Evolutionary conservation across 257 asterid genomes (phyloP), one percentile per base, ranked within the genome.

Genomic region (Solanum tacnaense): DNA sequence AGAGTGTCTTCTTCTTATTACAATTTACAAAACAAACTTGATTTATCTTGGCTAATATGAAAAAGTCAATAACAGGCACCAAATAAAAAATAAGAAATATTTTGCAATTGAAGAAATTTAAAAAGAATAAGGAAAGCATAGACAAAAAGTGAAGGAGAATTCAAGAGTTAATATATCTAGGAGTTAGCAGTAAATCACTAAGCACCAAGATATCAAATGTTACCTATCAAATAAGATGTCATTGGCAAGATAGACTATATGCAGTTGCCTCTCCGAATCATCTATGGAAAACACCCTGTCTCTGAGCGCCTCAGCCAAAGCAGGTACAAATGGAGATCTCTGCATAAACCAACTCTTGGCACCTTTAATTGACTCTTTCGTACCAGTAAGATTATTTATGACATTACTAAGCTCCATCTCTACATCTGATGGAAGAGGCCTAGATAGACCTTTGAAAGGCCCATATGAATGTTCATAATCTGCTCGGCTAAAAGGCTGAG

Each of bases 281-380:
- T 97, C 99, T 85, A 96, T 85, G 12, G 98, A 87, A 78, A 93
- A 92, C 70, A 96, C 94, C 91, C 95, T 92, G 89, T 97, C 98
- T 29, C 96, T 96, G 68, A 97, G 96, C 71, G 98, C 98, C 94
- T 97, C 99, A 27, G 98, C 98, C 88, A 96, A 90, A 56, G 92
- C 94, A 13, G 96, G 95, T 86, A 91, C 89, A 88, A 95, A 97
- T 79, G 98, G 93, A 87, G 98, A 89, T 91, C 98, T 92, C 91
- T 97, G 99, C 97, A 97, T 97, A 92, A 97, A 97, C 99, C 99
- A 97, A 87, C 93, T 93, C 93, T 97, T 97, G 38, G 99, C 98
- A 89, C 98, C 93, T 93, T 96, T 97, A 74, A 97, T 97, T 0
- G 99, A 97, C 93, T 97, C 99, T 90, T 97, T 97, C n/a, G 98